Base-by-base conservation (phyloP, 2,329 filamentous ascomycete genomes). In the Aureobasidium sp. region DNA sequence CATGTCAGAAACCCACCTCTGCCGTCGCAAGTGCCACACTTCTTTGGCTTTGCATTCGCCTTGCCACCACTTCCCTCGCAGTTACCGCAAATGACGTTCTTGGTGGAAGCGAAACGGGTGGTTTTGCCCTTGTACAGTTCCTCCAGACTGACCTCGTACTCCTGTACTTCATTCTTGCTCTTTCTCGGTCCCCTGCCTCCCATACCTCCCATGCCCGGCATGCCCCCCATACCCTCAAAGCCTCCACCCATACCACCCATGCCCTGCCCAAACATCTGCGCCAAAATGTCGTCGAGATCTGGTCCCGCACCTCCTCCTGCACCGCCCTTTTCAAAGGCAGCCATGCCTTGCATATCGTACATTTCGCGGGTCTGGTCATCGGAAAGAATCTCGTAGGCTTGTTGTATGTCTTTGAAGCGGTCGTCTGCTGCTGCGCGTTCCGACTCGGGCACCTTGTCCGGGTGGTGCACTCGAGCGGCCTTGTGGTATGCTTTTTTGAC, bases 41-140 rank as follows among this genome's bases (percentile, higher is more conserved):
- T 80, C 67, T 89, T 84, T 53, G 88, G 79, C 78, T 94, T 95
- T 58, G 90, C 88, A 76, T 92, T 95, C 63, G 95, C 89, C 75
- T 95, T 96, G 65, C 89, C 94, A 42, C 94, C 94, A 49, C 81
- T 84, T 46, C 94, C 94, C 72, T 92, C 93, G 79, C 94, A 99
- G 68, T 85, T 82, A 62, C 81, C 81, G 76, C 94, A 99, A 63
- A 96, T 80, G 63, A 96, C 83, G 70, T 96, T 93, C 79, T 97
- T 97, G 69, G 92, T 95, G 70, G 89, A 94, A 9, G 90, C 86
- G 73, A 99, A 96, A 77, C 95, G 94, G 70, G 95, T 94, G 0
- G 94, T 96, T 81, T 97, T 96, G 69, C 94, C 94, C 77, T 95
- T 96, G 82, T 97, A 99, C 33, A 99, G 81, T 74, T 99, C 94